A percentile compares a stretch with the other conserved stretches of the same genome.
phyloP scores from a whole-genome alignment of 176 grass and related monocot species.

The Chrysopogon serrulatus region DNA sequence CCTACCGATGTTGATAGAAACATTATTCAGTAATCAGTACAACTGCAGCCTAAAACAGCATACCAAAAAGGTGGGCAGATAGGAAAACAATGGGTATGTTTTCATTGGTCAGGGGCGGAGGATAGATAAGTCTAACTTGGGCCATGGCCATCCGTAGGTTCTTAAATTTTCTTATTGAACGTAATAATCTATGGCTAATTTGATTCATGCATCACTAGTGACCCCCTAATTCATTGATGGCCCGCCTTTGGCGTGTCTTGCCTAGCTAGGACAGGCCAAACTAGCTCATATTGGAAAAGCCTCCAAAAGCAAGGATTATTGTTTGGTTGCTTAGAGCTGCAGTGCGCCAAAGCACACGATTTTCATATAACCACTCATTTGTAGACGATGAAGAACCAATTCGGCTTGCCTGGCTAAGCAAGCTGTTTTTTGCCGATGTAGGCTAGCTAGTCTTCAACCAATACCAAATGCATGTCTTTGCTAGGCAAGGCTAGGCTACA shows the following conservation, averaged over 20 bases:
- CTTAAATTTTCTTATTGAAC: not conserved
- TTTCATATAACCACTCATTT: not conserved
- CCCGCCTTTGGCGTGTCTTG: not conserved
- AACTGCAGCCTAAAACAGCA: conserved; percentile 2
- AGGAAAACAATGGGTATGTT: not conserved
- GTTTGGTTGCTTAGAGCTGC: not conserved
- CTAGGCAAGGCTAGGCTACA: not conserved
- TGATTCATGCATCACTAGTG: not conserved
- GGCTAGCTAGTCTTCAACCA: not conserved
- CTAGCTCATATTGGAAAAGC: not conserved
- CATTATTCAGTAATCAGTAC: not conserved
- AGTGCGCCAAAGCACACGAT: not conserved
- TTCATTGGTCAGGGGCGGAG: not conserved
- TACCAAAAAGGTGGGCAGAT: not conserved
- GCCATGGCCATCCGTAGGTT: not conserved
- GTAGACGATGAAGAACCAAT: not conserved
- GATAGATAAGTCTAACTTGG: not conserved
- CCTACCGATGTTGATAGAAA: not conserved
- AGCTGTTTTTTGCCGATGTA: not conserved
- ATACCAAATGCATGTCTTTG: not conserved
- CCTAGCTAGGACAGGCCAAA: not conserved
- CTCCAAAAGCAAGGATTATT: not conserved
- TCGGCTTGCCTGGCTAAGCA: not conserved
- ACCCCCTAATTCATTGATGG: not conserved
- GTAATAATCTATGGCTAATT: not conserved